Evolutionary conservation across 768 basidiomycete genomes (phyloP).

Genomic region (Steccherinum ochraceum): DNA sequence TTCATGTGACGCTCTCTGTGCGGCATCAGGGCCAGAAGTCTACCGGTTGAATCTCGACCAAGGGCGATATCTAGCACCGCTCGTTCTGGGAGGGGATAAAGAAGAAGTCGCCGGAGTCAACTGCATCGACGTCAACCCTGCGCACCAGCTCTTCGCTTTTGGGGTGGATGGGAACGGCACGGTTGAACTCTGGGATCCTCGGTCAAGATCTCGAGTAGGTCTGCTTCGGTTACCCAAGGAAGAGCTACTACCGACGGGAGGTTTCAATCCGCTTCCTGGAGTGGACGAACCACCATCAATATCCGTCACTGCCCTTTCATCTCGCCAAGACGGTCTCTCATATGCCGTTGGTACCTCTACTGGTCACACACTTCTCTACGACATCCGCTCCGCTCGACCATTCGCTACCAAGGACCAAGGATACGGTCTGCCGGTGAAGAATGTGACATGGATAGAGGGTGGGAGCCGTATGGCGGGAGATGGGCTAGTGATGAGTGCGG

Average conservation of each 20-base stretch:
- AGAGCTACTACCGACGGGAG: constrained; percentile 39
- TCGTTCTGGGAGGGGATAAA: constrained; percentile 49
- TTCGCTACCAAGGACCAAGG: constrained; percentile 95
- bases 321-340: constrained; percentile 83
- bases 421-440: constrained; percentile 86
- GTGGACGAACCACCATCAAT: constrained; percentile 33
- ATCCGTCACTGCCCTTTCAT: constrained; percentile 79
- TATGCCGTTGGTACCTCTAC: constrained; percentile 94
- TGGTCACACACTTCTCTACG: constrained; percentile 91
- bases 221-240: constrained; percentile 53
- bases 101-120: constrained; percentile 79
- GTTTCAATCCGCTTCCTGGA: constrained; percentile 27
- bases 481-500: constrained; percentile 85
- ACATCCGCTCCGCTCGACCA: constrained; percentile 77
- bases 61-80: constrained; percentile 85
- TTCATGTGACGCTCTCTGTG: constrained; percentile 84
- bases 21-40: constrained; percentile 80
- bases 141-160: constrained; percentile 85
- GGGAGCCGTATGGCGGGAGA: constrained; percentile 80
- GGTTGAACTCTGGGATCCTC: constrained; percentile 95
- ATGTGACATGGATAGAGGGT: constrained; percentile 85
- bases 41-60: constrained; percentile 94
- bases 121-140: constrained; percentile 85
- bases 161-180: constrained; percentile 83
- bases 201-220: constrained; percentile 74